phyloP scores from a whole-genome alignment of 2,329 filamentous ascomycete species.

The Pseudopithomyces chartarum region DNA sequence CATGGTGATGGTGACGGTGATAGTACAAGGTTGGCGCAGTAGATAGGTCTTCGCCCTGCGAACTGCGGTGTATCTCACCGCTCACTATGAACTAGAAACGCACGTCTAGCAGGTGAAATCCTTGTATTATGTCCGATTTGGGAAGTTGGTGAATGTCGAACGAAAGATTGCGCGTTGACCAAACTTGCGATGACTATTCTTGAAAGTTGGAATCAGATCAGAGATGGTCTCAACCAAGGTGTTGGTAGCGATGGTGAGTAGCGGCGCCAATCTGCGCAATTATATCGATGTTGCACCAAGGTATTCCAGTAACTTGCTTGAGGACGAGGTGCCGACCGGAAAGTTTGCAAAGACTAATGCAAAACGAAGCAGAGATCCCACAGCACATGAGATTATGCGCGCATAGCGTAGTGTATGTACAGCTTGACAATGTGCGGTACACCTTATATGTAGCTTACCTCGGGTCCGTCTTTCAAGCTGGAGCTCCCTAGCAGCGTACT shows the following conservation, averaged over 20 bases:
- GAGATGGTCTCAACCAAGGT: not conserved
- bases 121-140: not conserved
- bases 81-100: slow-evolving; percentile 3
- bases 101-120: slow-evolving; percentile 8
- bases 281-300: slow-evolving; percentile 15
- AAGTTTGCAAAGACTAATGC: slow-evolving; percentile 19
- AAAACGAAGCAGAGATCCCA: not conserved
- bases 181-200: not conserved
- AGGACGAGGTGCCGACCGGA: slow-evolving; percentile 22
- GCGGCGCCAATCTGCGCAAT: not conserved
- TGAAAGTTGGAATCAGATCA: not conserved
- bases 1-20: not conserved
- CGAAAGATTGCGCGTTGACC: not conserved
- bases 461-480: not conserved
- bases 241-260: slow-evolving; percentile 1
- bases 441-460: not conserved
- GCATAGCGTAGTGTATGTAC: slow-evolving; percentile 1
- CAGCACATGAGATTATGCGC: not conserved
- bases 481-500: slow-evolving; percentile 6
- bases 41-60: not conserved
- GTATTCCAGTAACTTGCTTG: slow-evolving; percentile 8
- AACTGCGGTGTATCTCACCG: slow-evolving; percentile 25
- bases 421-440: slow-evolving; percentile 7
- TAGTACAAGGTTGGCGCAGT: not conserved
- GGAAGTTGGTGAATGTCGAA: not conserved